phyloP scores from a whole-genome alignment of 345 rosid genomes.

The Cardamine resedifolia region DNA sequence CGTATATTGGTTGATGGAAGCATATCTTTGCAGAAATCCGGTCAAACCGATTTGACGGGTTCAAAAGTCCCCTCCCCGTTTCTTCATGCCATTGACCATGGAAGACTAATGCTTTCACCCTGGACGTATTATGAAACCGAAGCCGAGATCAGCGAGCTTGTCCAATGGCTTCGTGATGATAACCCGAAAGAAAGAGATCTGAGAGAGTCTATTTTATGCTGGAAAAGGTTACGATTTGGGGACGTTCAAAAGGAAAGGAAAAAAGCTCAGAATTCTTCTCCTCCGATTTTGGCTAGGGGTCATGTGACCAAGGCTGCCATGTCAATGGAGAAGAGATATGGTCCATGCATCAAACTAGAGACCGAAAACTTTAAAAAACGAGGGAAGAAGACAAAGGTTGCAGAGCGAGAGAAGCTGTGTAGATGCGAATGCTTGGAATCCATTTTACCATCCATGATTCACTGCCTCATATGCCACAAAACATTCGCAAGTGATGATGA shows the following conservation, averaged over 20 bases:
- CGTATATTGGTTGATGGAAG: conserved; percentile 74
- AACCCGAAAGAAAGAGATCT: conserved; percentile 69
- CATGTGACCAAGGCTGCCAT: conserved; percentile 67
- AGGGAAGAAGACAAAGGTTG: conserved; percentile 53
- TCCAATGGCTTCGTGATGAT: conserved; percentile 66
- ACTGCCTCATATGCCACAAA: conserved; percentile 80
- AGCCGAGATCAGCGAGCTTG: conserved; percentile 66
- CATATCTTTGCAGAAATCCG: conserved; percentile 47
- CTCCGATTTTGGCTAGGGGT: conserved; percentile 34
- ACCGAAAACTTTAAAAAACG: conserved; percentile 44
- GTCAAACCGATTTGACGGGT: conserved; percentile 42
- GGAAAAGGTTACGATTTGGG: conserved; percentile 57
- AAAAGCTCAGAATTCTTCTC: conserved; percentile 36
- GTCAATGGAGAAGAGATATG: conserved; percentile 70
- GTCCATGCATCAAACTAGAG: conserved; percentile 52
- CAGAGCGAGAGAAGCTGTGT: conserved; percentile 52
- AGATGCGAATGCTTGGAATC: conserved; percentile 89
- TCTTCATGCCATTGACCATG: conserved; percentile 43
- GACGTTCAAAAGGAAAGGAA: conserved; percentile 43
- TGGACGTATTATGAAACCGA: conserved; percentile 74
- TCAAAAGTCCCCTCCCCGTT: conserved; percentile 62
- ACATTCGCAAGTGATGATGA: conserved; percentile 55
- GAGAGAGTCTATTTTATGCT: conserved; percentile 66
- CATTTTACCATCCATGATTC: conserved; percentile 72
- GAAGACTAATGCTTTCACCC: conserved; percentile 40